A percentile compares a stretch with the other conserved stretches of the same genome.
phyloP scores from a whole-genome alignment of 1,284 basidiomycete genomes.

The Sporisorium graminicola region DNA sequence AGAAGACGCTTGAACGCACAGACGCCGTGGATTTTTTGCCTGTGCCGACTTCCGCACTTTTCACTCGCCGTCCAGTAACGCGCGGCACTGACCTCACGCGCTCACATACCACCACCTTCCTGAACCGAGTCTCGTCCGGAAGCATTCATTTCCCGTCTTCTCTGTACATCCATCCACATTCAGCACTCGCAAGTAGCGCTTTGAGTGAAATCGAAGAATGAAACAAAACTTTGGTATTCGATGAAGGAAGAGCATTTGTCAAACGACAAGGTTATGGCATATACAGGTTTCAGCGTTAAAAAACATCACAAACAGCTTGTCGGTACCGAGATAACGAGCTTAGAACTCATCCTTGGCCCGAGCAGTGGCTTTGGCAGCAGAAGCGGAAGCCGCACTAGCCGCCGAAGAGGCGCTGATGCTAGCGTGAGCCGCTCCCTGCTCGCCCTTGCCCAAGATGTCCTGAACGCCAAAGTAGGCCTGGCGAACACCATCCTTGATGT shows the following conservation, averaged over 20 bases:
- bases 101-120: too few species aligned
- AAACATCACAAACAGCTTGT: neutral
- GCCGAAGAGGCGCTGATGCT: constrained; percentile 50
- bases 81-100: too few species aligned
- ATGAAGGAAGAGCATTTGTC: neutral
- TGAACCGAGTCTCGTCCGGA: too few species aligned
- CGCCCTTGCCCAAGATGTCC: constrained; percentile 59
- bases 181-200: too few species aligned
- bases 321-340: neutral
- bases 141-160: too few species aligned
- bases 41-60: constrained; percentile 1
- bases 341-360: constrained; percentile 52
- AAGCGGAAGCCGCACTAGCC: constrained; percentile 37
- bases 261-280: neutral
- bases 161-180: too few species aligned
- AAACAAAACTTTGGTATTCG: too few species aligned
- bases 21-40: neutral
- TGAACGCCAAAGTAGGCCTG: constrained; percentile 60
- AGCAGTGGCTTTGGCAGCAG: constrained; percentile 49
- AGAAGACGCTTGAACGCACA: neutral
- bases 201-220: too few species aligned
- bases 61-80: too few species aligned
- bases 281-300: neutral
- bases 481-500: constrained; percentile 61
- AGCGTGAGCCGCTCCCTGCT: constrained; percentile 54